These are phyloP conservation scores for Fusarium dlaminii DNA, from an alignment of 2,329 filamentous ascomycete species.

Conservation along the genomic window DNA sequence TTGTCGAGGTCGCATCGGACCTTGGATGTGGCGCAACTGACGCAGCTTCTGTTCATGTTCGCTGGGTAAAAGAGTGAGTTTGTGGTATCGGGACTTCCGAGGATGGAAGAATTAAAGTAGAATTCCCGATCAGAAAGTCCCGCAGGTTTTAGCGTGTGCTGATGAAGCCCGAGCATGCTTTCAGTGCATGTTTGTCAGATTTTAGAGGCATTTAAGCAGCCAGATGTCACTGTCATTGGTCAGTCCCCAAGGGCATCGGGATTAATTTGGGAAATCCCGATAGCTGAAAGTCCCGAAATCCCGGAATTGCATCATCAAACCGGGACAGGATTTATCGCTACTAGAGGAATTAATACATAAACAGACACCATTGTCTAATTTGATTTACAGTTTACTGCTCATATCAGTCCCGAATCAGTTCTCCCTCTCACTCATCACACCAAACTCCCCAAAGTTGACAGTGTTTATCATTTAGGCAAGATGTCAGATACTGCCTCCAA, in stretches of 20 bases:
- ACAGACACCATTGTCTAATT: not conserved
- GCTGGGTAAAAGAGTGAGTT: not conserved
- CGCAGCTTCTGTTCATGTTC: not conserved
- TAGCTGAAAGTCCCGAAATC: not conserved
- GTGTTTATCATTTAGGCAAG: fast-evolving
- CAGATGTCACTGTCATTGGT: not conserved
- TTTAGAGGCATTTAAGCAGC: not conserved
- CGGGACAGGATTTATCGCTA: not conserved
- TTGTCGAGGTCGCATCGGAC: not conserved
- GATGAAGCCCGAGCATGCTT: not conserved
- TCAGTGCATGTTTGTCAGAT: not conserved
- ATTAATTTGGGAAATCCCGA: not conserved
- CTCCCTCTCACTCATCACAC: too few species aligned
- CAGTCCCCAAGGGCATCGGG: not conserved
- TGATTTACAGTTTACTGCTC: not conserved
- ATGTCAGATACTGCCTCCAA: not conserved
- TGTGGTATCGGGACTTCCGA: not conserved
- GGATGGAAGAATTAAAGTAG: not conserved
- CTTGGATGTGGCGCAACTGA: not conserved
- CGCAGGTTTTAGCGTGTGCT: not conserved
- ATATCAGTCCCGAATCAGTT: fast-evolving
- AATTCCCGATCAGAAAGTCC: not conserved
- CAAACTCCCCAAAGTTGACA: fast-evolving
- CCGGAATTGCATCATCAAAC: not conserved
- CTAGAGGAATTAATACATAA: not conserved